Percentiles rank a stretch among this genome's conserved stretches.
These are phyloP conservation scores for Laguncularia racemosa DNA, from an alignment of 345 rosid genomes.

Conservation along the genomic window DNA sequence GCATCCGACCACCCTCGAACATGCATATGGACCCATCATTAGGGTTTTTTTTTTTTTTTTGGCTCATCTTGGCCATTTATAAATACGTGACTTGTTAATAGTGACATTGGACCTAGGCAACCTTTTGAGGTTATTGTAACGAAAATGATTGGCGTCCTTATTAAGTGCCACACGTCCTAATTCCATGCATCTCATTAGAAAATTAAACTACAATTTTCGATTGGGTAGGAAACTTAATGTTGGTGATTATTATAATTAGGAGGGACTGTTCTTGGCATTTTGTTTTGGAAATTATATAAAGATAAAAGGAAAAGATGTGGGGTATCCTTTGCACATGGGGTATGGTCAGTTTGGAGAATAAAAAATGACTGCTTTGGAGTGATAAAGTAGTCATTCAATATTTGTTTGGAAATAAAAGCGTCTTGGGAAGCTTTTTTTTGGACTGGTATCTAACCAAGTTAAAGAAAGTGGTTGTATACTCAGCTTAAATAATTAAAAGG, in stretches of 20 bases:
- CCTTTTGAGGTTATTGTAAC: background rate
- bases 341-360: conserved; percentile 18
- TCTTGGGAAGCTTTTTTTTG: conserved; percentile 5
- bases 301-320: conserved; percentile 14
- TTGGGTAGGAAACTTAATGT: conserved; percentile 6
- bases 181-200: conserved; percentile 2
- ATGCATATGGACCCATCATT: conserved; percentile 28
- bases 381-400: background rate
- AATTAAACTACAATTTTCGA: background rate
- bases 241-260: conserved; percentile 12
- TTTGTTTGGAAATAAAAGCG: conserved; percentile 17
- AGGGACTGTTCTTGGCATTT: conserved; percentile 21
- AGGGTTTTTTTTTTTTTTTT: background rate
- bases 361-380: conserved; percentile 15
- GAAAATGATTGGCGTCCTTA: conserved; percentile 11
- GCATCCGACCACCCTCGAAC: conserved; percentile 17
- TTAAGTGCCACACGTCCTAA: conserved; percentile 1
- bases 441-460: background rate
- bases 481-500: background rate
- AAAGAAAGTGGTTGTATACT: background rate
- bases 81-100: background rate
- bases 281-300: conserved; percentile 5
- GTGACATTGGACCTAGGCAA: background rate
- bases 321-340: conserved; percentile 51
- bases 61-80: conserved; percentile 23